These are phyloP conservation scores for Auricularia cornea DNA, from an alignment of 768 basidiomycete species.

Conservation along the genomic window DNA sequence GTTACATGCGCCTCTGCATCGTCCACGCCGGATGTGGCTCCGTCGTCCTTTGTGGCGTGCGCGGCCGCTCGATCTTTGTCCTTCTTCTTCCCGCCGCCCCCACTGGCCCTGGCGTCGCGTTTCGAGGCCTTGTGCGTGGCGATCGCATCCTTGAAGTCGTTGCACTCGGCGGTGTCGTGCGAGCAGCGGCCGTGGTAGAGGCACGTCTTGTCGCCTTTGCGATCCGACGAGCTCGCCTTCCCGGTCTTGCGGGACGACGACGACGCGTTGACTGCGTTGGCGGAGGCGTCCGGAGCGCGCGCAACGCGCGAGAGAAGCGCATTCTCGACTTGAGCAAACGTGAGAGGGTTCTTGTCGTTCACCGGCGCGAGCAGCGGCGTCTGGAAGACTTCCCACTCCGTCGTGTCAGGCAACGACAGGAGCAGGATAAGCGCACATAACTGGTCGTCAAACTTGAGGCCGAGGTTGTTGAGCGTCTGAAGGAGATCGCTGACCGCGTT, in stretches of 20 bases:
- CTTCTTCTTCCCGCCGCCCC: background rate
- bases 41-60: background rate
- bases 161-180: too few species aligned
- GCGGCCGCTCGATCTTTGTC: background rate
- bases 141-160: too few species aligned
- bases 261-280: background rate
- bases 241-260: background rate
- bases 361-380: background rate
- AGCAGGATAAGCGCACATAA: background rate
- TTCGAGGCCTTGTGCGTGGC: too few species aligned
- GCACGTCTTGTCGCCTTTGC: background rate
- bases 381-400: background rate
- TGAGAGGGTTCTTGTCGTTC: background rate
- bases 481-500: background rate
- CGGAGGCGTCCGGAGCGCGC: background rate
- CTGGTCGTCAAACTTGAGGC: background rate
- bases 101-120: too few species aligned
- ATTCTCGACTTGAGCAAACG: background rate
- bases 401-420: background rate
- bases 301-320: background rate
- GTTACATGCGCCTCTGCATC: background rate
- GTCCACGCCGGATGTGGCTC: background rate
- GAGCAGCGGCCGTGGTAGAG: too few species aligned
- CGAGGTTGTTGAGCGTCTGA: background rate
- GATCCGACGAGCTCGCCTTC: background rate